Evolutionary conservation across 495 filamentous ascomycete species (phyloP), one percentile per base, ranked within the genome.

Genomic region (Xylaria flabelliformis): DNA sequence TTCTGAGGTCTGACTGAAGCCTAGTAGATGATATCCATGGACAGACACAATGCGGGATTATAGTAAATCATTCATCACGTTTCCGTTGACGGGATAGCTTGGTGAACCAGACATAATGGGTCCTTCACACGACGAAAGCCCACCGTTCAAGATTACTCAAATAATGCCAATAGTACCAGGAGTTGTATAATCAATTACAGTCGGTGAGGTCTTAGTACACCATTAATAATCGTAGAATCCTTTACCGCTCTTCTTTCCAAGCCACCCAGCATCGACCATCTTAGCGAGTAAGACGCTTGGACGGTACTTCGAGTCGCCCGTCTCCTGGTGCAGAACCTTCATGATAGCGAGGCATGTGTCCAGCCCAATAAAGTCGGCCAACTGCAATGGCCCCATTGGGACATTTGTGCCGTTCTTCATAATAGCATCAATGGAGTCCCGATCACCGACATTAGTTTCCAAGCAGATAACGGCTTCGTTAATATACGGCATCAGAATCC

Each of bases 351-450:
- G 83, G 78, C 96, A 99, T 0, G 96, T 99, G 80, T 99, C 96
- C 26, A 99, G 86, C 15, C 96, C 96, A 74, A 99, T 98, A 79
- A 99, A 98, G 81, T 99, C 96, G 8, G 96, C 96, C 79, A 99
- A 82, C 76, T 93, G 90, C 73, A 99, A 83, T 21, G 96, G 96
- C 2, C 96, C 96, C 96, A 99, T 99, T 10, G 97, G 96, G 61
- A 98, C 96, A 81, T 97, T 97, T 21, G 96, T 98, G 41, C 96
- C 96, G 74, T 97, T 97, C 89, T 97, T 98, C 96, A 99, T 99
- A 75, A 97, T 98, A 71, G 85, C 91, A 79, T 99, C 96, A 71
- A 99, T 98, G 74, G 95, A 91, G 70, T 98, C 93, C 68, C 91
- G 91, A 67, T 85, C 84, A 19, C 97, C 96, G 2, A 99, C 89